Evolutionary conservation across 2,329 filamentous ascomycete genomes (phyloP), one percentile per base, ranked within the genome.

Genomic region (Talaromyces sp.): DNA sequence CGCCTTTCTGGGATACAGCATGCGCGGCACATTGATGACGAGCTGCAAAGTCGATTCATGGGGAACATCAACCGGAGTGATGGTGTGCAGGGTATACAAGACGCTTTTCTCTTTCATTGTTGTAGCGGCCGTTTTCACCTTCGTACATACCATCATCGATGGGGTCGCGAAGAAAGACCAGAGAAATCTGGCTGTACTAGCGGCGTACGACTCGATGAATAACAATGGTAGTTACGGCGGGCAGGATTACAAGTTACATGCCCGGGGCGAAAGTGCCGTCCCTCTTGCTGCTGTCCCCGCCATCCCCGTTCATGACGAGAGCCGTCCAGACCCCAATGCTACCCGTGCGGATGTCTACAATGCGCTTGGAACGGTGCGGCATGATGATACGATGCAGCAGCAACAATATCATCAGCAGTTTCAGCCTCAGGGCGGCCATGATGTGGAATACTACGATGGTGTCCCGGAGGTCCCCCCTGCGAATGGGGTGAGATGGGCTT

Each of bases 81-180:
- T 81, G 73, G 79, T 88, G 56, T 88, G 85, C 71, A 75, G 82
- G 62, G 76, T 81, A 64, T 88, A 87, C 79, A 88, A 88, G 74
- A 81, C 83, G 11, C 75, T 87, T n/a, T 87, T 86, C 74, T 76
- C 81, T 37, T 88, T 88, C 72, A 78, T 81, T 4, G 70, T 85
- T 33, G 67, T 83, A 35, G 84, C 82, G 7, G 65, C 70, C n/a
- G 70, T 82, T 2, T 77, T 81, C 2, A 82, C 83, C 39, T 72
- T 84, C 62, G 74, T 79, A 11, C 79, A 82, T 8, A 71, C 85
- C 43, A 70, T 74, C 9, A 76, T 88, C 50, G 85, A 88, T 71
- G 70, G 84, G 39, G 75, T 79, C 66, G 83, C 84, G 24, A 77
- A 77, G 66, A 76, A 77, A 13, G 76, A 77, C 39, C 75, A 81